Base-by-base conservation (phyloP, 345 rosid species). In the Diplotaxis tenuifolia region DNA sequence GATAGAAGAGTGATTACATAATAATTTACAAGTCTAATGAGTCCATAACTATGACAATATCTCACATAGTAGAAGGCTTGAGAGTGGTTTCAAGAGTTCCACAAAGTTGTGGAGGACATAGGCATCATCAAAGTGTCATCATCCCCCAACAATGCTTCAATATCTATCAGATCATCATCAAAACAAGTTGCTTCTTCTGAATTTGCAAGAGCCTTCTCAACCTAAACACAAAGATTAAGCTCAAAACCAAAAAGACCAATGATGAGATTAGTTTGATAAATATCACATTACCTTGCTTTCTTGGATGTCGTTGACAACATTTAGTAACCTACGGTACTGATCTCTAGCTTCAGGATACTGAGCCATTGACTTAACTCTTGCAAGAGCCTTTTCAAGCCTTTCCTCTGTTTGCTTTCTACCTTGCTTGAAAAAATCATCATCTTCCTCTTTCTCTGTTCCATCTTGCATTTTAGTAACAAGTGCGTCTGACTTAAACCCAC, bases 301-400 rank as follows among this genome's bases (percentile, higher is more conserved):
- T 73, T 89, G 91, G 76, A 89, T 91, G 77, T 89, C 87, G 22
- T 82, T 83, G 32, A 87, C 92, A 20, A 90, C 98, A 65, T 89
- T 88, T 12, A 84, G 82, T 75, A 93, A 80, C 79, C 96, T 85
- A 21, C 86, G 75, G 68, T 91, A 93, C 64, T 93, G 97, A 77
- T 93, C 97, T 83, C 96, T 84, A 54, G 94, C 96, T 76, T 91
- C 98, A 7, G 94, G 97, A 76, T 91, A 79, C 60, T 84, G 96
- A 65, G 81, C 89, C 98, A 93, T 93, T 73, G 98, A 93, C 76
- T 89, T 91, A 15, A 93, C 98, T 75, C 96, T 80, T 59, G 88
- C 86, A 76, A 93, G 96, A 34, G 92, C 96, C 67, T 89, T 88
- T 68, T 86, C 82, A 20, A 92, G 78, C 75, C 98, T 74, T 69